A percentile compares a stretch with the other conserved stretches of the same genome.
Evolutionary conservation across 371 early-diverging fungal species (phyloP).

Genomic region (Mortierella sp.): DNA sequence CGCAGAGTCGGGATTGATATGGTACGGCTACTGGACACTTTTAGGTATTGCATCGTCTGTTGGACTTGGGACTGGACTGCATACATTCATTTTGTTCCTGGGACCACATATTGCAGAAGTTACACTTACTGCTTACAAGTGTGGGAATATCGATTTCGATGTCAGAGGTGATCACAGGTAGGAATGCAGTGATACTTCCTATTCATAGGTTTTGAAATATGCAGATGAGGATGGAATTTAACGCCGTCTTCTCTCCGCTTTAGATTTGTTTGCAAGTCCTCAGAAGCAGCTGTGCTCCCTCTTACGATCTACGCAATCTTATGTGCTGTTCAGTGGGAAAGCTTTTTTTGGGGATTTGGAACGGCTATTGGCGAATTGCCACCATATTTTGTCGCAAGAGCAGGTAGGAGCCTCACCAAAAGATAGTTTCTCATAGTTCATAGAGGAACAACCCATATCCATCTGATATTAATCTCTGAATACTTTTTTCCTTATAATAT

Average conservation of each 20-base stretch:
- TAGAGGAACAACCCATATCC: too few relatives aligned
- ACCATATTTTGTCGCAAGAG: constrained; percentile 94
- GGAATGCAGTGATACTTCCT: not conserved
- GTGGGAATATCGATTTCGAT: constrained; percentile 77
- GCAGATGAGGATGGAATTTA: too few relatives aligned
- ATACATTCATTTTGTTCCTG: constrained; percentile 92
- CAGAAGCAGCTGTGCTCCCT: constrained; percentile 34
- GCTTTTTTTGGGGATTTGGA: constrained; percentile 92
- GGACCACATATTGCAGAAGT: constrained; percentile 91
- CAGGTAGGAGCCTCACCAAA: constrained; percentile 63
- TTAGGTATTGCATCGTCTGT: constrained; percentile 91
- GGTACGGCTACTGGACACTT: constrained; percentile 90
- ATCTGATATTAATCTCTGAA: not conserved
- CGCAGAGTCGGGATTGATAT: constrained; percentile 62
- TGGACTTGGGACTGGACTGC: constrained; percentile 93
- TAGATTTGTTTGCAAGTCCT: constrained; percentile 52
- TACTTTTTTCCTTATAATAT: not conserved
- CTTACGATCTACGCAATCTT: constrained; percentile 72
- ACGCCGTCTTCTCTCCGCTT: not conserved
- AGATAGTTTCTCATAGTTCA: not conserved
- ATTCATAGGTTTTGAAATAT: not conserved
- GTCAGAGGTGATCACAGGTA: constrained; percentile 73
- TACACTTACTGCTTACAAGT: constrained; percentile 85
- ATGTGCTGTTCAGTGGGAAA: constrained; percentile 78
- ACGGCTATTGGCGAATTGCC: constrained; percentile 96